Base-by-base conservation (phyloP, 1,139 yeast species). In the Debaryomycetaceae sp. region DNA sequence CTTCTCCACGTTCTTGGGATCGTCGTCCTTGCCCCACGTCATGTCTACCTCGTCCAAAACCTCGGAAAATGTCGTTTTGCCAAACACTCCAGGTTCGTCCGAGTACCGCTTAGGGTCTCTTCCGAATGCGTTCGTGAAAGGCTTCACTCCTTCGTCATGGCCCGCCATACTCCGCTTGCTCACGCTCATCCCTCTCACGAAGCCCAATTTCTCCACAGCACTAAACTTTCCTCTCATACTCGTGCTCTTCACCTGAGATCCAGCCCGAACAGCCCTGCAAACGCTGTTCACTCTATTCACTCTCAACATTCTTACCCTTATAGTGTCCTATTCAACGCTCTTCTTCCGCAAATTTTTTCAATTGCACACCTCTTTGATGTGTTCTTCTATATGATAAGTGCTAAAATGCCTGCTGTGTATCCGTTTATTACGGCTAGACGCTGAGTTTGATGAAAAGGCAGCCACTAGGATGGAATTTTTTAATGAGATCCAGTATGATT, bases 31-130 rank as follows among this genome's bases (percentile, higher is more conserved):
- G 37, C 70, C 73, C 71, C 72, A 71, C 33, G 66, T 60, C 75
- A 71, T 70, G 50, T 71, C 75, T 30, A 69, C 68, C 48, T 69
- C 75, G 50, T 72, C 77, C 62, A 72, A 58, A 9, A 66, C 70
- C 50, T 71, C 76, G 30, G 73, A 58, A 50, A 72, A 71, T 11
- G 75, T 68, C 41, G 75, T 69, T 53, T 70, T 62, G 47, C 68
- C 69, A 42, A 67, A 59, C 13, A 63, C 54, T 14, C 61, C 59
- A 39, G 61, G 60, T 34, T 64, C 69, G 35, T 52, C 48, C n/a
- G 71, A 53, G 48, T 59, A 61, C 46, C 63, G 59, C 50, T 63
- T 66, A 35, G 68, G 67, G 30, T 60, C 63, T 41, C 50, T 53
- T 36, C 75, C 75, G 54, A 70, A 41, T 30, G 75, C 69, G 46